phyloP scores from a whole-genome alignment of 441 rosid genomes.

The Bocquillonia castaneifolia region DNA sequence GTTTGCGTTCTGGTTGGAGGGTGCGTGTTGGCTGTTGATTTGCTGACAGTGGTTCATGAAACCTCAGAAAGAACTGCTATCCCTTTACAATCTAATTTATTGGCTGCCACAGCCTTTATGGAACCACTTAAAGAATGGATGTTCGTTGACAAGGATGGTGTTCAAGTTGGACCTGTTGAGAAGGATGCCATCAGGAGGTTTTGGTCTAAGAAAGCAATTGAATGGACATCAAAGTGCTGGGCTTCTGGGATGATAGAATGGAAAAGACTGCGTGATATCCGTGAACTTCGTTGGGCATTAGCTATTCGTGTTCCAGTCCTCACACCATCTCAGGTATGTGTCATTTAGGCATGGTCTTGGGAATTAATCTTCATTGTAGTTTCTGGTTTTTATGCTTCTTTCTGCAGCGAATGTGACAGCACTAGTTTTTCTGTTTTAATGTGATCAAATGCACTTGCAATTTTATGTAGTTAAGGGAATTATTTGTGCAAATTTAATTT shows the following conservation, averaged over 20 bases:
- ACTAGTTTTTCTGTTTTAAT: no score
- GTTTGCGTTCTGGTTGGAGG: conserved; percentile 98
- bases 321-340: conserved; percentile 81
- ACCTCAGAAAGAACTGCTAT: conserved; percentile 95
- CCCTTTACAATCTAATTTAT: conserved; percentile 93
- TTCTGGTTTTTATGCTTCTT: conserved; percentile 12
- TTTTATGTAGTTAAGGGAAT: background rate
- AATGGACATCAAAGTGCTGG: conserved; percentile 91
- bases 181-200: conserved; percentile 94
- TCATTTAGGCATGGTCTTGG: conserved; percentile 20
- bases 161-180: conserved; percentile 87
- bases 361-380: conserved; percentile 15
- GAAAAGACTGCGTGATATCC: conserved; percentile 96
- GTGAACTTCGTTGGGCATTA: conserved; percentile 99
- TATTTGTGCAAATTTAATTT: background rate
- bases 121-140: conserved; percentile 99
- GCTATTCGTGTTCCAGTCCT: conserved; percentile 93
- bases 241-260: conserved; percentile 96
- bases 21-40: conserved; percentile 92
- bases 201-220: conserved; percentile 92
- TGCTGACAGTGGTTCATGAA: conserved; percentile 91
- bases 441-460: conserved; percentile 6
- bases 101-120: conserved; percentile 99
- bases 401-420: background rate
- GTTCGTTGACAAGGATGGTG: conserved; percentile 74